These are phyloP conservation scores for Lyophyllum decastes DNA, from an alignment of 768 basidiomycete species.

Conservation along the genomic window DNA sequence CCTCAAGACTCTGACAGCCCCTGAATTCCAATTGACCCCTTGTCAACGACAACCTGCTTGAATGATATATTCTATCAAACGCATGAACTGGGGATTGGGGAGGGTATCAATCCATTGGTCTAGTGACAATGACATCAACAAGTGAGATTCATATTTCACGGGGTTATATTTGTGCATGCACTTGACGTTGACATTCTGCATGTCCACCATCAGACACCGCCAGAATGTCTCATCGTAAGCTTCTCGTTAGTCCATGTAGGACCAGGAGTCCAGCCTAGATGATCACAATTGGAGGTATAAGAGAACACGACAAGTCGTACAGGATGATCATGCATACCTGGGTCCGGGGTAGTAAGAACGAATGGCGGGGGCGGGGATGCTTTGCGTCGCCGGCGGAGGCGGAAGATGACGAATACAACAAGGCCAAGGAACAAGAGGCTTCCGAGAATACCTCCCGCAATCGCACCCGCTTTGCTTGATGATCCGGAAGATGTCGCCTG, in stretches of 20 bases:
- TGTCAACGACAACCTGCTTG: too few species aligned
- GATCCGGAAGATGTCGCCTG: background rate
- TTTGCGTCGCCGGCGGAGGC: conserved; percentile 14
- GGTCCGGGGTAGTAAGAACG: conserved; percentile 7
- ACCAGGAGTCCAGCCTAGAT: conserved; percentile 1
- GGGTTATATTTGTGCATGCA: too few species aligned
- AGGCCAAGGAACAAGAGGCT: conserved; percentile 16
- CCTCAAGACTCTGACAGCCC: too few species aligned
- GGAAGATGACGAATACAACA: conserved; percentile 10
- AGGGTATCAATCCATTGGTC: too few species aligned
- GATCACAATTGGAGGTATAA: background rate
- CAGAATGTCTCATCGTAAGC: background rate
- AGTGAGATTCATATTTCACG: too few species aligned
- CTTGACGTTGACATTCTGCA: background rate
- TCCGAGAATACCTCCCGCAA: conserved; percentile 22
- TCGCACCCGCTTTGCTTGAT: conserved; percentile 12
- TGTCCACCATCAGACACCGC: background rate
- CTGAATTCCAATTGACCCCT: too few species aligned
- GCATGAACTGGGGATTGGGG: too few species aligned
- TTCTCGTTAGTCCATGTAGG: conserved; percentile 2
- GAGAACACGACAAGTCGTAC: background rate
- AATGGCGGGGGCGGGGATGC: conserved; percentile 7
- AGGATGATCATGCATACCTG: background rate
- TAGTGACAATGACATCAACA: too few species aligned
- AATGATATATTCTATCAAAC: too few species aligned